Base-by-base conservation (phyloP, 129 eudicot species). In the Arctium minus region DNA sequence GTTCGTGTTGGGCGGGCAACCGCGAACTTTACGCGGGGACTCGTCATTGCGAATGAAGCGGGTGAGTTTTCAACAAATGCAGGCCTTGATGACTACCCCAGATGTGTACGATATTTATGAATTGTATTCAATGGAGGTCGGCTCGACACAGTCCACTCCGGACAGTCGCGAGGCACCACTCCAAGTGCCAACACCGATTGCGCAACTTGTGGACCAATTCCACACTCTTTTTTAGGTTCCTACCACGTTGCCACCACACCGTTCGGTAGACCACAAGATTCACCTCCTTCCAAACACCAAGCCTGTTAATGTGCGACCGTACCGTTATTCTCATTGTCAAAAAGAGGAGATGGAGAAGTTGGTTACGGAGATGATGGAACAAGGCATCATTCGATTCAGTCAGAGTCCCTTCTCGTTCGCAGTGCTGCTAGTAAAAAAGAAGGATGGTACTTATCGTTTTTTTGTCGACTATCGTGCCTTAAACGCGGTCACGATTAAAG, bases 251-350 rank as follows among this genome's bases (percentile, higher is more conserved):
- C 79, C 79, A 8, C 79, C 65, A 2, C 79, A 48, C 6, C 64
- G 38, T 2, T 12, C 27, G 0, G 4, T 42, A 2, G 82, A 79
- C 18, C 82, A 79, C 22, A 11, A 11, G 1, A 79, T 79, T 8
- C 65, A 65, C 22, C 8, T 79, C 0, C 12, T 64, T 22, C 82
- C 76, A 0, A 44, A 31, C 5, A 33, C 82, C 15, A 35, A 62
- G 1, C 82, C 44, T 7, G 82, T 68, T 1, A 79, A 68, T 12
- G 75, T 68, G 1, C 76, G 75, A 0, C 75, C 82, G 3, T 79
- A 79, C 29, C 82, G 82, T 0, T 79, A 79, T n/a, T 75, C 76
- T 3, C 38, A 79, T 18, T 79, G 36, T 35, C 82, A 79, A 38
- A 79, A 79, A 11, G n/a, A 2, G 0, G 82, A 37, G 13, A 44